These are phyloP conservation scores for Cladosporium halotolerans DNA, from an alignment of 2,329 filamentous ascomycete species.

Conservation along the genomic window DNA sequence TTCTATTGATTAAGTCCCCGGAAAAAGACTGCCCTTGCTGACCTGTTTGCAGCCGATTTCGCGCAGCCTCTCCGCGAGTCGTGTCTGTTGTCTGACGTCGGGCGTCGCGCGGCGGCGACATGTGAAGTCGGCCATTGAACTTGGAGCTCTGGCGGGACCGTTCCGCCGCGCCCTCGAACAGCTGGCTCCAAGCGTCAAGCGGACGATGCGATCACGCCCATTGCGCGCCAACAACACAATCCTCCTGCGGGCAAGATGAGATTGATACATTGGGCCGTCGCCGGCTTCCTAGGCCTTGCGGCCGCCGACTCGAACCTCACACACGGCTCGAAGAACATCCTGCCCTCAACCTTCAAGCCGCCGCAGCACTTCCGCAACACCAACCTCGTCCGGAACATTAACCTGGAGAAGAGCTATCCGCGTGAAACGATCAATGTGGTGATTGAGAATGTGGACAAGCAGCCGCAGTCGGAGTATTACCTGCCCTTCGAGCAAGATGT, in stretches of 20 bases:
- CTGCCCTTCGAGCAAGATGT: constrained; percentile 74
- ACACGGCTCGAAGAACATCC: constrained; percentile 45
- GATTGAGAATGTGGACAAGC: constrained; percentile 75
- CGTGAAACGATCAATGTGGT: constrained; percentile 91
- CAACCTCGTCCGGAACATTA: constrained; percentile 84
- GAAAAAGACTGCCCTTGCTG: not conserved
- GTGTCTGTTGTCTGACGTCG: not conserved
- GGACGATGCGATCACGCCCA: not conserved
- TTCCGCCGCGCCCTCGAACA: not conserved
- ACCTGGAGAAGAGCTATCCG: constrained; percentile 86
- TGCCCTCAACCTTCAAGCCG: constrained; percentile 61
- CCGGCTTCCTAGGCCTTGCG: constrained; percentile 51
- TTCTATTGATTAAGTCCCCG: not conserved
- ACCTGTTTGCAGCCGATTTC: too few species aligned
- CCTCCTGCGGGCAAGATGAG: constrained; percentile 22
- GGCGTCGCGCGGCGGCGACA: not conserved
- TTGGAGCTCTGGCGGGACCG: not conserved
- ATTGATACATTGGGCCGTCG: constrained; percentile 27
- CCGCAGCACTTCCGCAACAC: constrained; percentile 89
- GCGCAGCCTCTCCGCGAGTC: too few species aligned
- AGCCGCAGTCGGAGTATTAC: constrained; percentile 84
- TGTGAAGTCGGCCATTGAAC: not conserved
- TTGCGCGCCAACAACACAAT: constrained; percentile 6
- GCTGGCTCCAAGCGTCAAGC: not conserved
- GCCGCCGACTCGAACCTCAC: constrained; percentile 55